Evolutionary conservation across 1,284 basidiomycete genomes (phyloP).

Genomic region (Singerocomus rubriflavus): DNA sequence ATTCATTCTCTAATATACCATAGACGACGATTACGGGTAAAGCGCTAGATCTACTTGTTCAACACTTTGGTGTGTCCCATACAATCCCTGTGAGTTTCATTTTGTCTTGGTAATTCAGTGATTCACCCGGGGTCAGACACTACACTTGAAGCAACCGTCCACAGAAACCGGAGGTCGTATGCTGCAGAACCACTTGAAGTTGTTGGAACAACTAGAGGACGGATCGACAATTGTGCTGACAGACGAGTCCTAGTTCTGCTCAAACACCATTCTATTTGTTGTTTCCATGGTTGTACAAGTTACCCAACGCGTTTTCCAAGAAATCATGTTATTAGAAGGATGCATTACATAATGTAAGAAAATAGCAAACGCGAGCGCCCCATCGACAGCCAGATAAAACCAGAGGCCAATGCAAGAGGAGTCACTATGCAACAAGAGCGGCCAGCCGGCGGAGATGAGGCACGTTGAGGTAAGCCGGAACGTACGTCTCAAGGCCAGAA

Average conservation of each 20-base stretch:
- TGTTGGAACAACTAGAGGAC: constrained; percentile 43
- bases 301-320: not conserved
- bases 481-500: constrained; percentile 84
- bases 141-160: constrained; percentile 30
- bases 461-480: constrained; percentile 83
- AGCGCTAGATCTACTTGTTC: constrained; percentile 46
- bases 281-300: not conserved
- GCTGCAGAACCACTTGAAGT: constrained; percentile 40
- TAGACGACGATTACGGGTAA: constrained; percentile 46
- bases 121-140: constrained; percentile 25
- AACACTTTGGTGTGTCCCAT: constrained; percentile 34
- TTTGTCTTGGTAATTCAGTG: not conserved
- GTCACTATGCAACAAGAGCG: constrained; percentile 67
- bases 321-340: constrained; percentile 11
- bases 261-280: not conserved
- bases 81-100: constrained; percentile 21
- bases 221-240: constrained; percentile 36
- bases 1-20: constrained; percentile 9
- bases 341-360: constrained; percentile 23
- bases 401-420: not conserved
- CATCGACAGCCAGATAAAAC: not conserved
- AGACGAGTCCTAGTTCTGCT: not conserved
- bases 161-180: constrained; percentile 18
- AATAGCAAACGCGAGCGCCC: constrained; percentile 8
- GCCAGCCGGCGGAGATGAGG: constrained; percentile 79